Percentiles rank a stretch among this genome's conserved stretches.
Conservation (phyloP, 2,329 filamentous ascomycete species). For the Helminthosporium solani region DNA sequence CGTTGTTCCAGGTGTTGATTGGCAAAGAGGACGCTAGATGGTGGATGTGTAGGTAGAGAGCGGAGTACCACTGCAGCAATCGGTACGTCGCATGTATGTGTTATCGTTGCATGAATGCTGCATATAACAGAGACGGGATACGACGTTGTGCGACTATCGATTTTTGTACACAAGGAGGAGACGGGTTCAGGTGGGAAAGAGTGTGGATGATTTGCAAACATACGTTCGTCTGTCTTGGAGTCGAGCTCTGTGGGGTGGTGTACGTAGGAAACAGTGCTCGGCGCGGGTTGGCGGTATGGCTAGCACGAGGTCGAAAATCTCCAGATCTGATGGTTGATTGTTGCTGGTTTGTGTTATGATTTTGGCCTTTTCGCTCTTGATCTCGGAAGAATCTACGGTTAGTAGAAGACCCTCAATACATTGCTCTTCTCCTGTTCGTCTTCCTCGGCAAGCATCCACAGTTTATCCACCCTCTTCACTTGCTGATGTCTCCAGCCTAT, state of each 20-base stretch:
- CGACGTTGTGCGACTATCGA: background rate
- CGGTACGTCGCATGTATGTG: constrained; percentile 7
- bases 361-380: too few relatives aligned
- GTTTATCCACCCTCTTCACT: constrained; percentile 21
- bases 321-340: too few relatives aligned
- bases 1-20: background rate
- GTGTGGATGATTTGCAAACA: background rate
- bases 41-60: too few relatives aligned
- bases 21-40: too few relatives aligned
- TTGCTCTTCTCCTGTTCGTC: constrained; percentile 13
- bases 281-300: too few relatives aligned
- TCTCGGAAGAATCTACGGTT: constrained; percentile 1
- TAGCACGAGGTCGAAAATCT: too few relatives aligned
- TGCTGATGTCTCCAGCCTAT: constrained; percentile 6
- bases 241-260: too few relatives aligned
- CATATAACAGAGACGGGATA: background rate
- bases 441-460: constrained; percentile 29
- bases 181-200: background rate
- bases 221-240: too few relatives aligned
- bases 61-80: background rate
- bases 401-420: constrained; percentile 35
- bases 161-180: background rate
- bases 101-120: constrained; percentile 9
- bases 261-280: too few relatives aligned
- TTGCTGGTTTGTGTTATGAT: too few relatives aligned